phyloP scores from a whole-genome alignment of 179 eudicot genomes.

The Sideroxylon spinosum region DNA sequence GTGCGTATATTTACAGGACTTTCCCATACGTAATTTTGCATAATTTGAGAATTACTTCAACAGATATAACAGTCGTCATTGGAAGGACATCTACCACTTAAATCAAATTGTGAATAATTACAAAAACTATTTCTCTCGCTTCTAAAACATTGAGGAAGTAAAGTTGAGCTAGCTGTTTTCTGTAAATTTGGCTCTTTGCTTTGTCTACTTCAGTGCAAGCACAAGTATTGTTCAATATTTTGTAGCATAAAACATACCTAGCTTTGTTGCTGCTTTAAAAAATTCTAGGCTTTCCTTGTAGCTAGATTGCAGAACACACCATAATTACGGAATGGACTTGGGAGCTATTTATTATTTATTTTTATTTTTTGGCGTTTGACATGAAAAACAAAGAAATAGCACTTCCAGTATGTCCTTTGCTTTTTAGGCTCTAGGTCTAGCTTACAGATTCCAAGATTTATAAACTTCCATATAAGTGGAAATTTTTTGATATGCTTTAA shows the following conservation, averaged over 20 bases:
- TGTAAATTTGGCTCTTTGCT: neutral
- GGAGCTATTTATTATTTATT: no score
- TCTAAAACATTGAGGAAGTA: neutral
- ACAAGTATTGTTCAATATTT: neutral
- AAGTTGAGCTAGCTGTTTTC: conserved; percentile 8
- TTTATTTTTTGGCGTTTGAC: neutral
- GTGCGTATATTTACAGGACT: neutral
- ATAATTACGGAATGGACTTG: neutral
- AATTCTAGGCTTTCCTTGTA: neutral
- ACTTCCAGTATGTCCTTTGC: neutral
- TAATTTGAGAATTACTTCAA: neutral
- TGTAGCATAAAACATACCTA: neutral
- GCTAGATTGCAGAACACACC: neutral
- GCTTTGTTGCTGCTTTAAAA: neutral
- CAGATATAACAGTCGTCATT: neutral
- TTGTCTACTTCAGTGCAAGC: neutral
- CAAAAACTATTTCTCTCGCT: neutral
- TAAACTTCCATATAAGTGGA: neutral
- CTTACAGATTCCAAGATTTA: neutral
- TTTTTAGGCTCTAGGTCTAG: neutral
- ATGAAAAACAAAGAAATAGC: neutral
- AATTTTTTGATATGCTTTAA: neutral
- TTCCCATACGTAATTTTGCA: neutral
- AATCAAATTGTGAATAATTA: neutral
- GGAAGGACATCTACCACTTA: neutral